These are phyloP conservation scores for Penicillium malachiteum DNA, from an alignment of 495 filamentous ascomycete genomes.

Conservation along the genomic window DNA sequence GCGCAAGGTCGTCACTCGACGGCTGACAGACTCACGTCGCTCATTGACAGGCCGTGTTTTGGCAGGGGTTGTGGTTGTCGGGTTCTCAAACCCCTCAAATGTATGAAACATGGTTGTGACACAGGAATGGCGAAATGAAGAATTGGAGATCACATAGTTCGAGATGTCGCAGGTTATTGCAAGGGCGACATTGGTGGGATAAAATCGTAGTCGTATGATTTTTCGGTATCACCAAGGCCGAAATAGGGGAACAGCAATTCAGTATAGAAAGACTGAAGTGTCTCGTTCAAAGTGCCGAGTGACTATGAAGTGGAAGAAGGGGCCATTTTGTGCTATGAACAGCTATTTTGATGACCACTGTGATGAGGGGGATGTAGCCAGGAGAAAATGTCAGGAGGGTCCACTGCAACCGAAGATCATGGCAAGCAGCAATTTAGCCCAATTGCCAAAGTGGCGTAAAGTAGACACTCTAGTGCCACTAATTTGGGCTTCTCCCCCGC, in stretches of 20 bases:
- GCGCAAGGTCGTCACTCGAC: conserved; percentile 40
- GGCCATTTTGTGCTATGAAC: too few species aligned
- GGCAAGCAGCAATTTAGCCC: conserved; percentile 5
- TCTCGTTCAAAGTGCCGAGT: neutral
- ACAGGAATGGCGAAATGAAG: conserved; percentile 3
- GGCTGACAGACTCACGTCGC: conserved; percentile 37
- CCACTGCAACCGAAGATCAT: conserved; percentile 6
- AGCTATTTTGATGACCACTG: neutral
- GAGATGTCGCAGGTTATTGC: neutral
- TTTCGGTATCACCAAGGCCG: neutral
- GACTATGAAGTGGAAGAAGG: too few species aligned
- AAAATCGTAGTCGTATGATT: neutral
- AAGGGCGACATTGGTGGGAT: neutral
- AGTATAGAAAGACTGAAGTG: neutral
- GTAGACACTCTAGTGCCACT: conserved; percentile 15
- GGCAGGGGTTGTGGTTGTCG: conserved; percentile 24
- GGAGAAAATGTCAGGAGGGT: neutral
- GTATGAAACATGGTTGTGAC: conserved; percentile 40
- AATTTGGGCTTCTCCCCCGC: conserved; percentile 19
- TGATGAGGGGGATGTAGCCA: neutral
- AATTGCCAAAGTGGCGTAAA: conserved; percentile 11
- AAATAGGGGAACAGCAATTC: neutral
- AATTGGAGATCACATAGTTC: conserved; percentile 18
- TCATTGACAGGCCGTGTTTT: conserved; percentile 28
- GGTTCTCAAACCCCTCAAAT: conserved; percentile 43